Evolutionary conservation across 495 filamentous ascomycete genomes (phyloP).

Genomic region (Trichoderma gamsii): DNA sequence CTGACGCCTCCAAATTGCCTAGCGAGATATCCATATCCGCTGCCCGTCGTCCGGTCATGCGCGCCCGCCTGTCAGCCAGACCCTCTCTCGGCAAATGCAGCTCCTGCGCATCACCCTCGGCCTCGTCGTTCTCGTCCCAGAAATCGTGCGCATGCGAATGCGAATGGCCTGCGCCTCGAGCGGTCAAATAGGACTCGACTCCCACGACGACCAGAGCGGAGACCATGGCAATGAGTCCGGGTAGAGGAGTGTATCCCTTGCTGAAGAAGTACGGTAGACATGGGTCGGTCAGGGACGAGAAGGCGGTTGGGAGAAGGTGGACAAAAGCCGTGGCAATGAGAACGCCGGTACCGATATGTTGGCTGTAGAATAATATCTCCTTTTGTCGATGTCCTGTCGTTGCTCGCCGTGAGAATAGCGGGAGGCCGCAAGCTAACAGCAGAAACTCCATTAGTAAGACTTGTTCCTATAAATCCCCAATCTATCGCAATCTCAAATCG

Average conservation of each 20-base stretch:
- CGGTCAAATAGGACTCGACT: slow-evolving; percentile 71
- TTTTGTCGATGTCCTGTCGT: slow-evolving; percentile 38
- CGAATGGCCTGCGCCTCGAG: slow-evolving; percentile 47
- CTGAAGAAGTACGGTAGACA: slow-evolving; percentile 75
- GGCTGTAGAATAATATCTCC: slow-evolving; percentile 62
- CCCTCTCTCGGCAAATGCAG: slow-evolving; percentile 19
- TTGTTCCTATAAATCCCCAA: background rate
- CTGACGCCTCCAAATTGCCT: slow-evolving; percentile 37
- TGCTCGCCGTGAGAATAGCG: slow-evolving; percentile 48
- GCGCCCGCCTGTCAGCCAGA: slow-evolving; percentile 22
- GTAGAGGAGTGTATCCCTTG: slow-evolving; percentile 67
- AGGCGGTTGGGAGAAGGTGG: slow-evolving; percentile 77
- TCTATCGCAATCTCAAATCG: background rate
- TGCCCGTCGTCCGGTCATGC: slow-evolving; percentile 26
- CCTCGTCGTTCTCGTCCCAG: slow-evolving; percentile 36
- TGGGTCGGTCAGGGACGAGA: slow-evolving; percentile 70
- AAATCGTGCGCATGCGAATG: slow-evolving; percentile 38
- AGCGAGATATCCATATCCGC: slow-evolving; percentile 40
- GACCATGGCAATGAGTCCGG: slow-evolving; percentile 49
- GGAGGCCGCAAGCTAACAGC: slow-evolving; percentile 51
- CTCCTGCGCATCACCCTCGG: slow-evolving; percentile 28
- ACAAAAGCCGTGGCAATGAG: slow-evolving; percentile 87
- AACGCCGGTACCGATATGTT: slow-evolving; percentile 83
- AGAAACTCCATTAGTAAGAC: background rate
- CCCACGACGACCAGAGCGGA: slow-evolving; percentile 63